Evolutionary conservation across 2,329 filamentous ascomycete species (phyloP).

Genomic region (Dactylellina drechsleri): DNA sequence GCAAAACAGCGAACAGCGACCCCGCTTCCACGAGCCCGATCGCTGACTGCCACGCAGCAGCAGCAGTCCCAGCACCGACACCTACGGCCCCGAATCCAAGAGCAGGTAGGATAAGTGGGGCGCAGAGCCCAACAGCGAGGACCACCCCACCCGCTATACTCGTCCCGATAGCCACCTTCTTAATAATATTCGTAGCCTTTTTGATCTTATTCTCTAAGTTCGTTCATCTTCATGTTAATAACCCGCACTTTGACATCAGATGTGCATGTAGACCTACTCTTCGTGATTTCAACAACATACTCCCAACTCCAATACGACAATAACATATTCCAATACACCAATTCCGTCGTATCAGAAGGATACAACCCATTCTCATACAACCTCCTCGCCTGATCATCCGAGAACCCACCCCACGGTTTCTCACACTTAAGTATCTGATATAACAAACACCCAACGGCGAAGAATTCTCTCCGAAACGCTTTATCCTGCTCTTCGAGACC

Average conservation of each 20-base stretch:
- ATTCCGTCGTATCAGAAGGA: slow-evolving; percentile 12
- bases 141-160: slow-evolving; percentile 1
- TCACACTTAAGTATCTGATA: slow-evolving; percentile 19
- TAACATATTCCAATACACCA: slow-evolving; percentile 16
- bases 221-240: neutral
- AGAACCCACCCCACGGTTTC: slow-evolving; percentile 13
- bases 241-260: neutral
- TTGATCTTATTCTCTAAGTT: slow-evolving; percentile 10
- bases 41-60: slow-evolving; percentile 24
- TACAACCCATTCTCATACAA: slow-evolving; percentile 24
- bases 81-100: slow-evolving; percentile 29
- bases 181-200: slow-evolving; percentile 4
- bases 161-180: slow-evolving; percentile 15
- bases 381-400: neutral
- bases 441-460: slow-evolving; percentile 34
- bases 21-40: slow-evolving; percentile 35
- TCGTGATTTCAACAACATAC: slow-evolving; percentile 22
- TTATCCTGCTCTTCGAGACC: slow-evolving; percentile 18
- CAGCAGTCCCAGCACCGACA: slow-evolving; percentile 23
- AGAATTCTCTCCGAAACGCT: slow-evolving; percentile 19
- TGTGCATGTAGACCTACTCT: slow-evolving; percentile 3
- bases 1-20: slow-evolving; percentile 32
- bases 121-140: slow-evolving; percentile 1
- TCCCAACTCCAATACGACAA: slow-evolving; percentile 39
- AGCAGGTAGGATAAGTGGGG: slow-evolving; percentile 22